A percentile compares a stretch with the other conserved stretches of the same genome.
Evolutionary conservation across 2,329 filamentous ascomycete species (phyloP).

Genomic region (Colletotrichum cordylinicola): DNA sequence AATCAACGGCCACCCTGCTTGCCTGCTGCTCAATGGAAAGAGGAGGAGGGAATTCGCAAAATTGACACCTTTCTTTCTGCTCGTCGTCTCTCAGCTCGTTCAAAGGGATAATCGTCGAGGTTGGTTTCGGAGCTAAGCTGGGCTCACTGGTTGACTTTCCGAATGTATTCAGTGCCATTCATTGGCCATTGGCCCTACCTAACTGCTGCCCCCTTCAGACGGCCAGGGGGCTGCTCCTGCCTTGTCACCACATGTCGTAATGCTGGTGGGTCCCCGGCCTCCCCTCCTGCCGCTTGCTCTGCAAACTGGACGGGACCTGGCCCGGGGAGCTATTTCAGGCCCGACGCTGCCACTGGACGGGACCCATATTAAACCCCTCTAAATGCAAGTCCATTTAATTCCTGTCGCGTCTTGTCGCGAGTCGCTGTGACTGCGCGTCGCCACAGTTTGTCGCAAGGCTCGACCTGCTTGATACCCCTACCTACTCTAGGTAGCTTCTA

Average conservation of each 20-base stretch:
- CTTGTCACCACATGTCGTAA: constrained; percentile 20
- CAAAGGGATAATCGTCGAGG: constrained; percentile 20
- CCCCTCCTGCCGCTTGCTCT: neutral
- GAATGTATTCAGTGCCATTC: neutral
- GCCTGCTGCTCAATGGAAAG: neutral
- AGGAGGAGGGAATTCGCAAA: neutral
- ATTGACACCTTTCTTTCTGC: neutral
- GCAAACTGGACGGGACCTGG: neutral
- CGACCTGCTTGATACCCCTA: neutral
- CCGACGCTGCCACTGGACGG: neutral
- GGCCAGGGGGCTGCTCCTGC: neutral
- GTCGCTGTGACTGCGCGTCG: constrained; percentile 6
- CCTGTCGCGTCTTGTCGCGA: constrained; percentile 14
- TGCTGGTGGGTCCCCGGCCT: constrained; percentile 6
- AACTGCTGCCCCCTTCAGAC: neutral
- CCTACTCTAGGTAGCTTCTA: neutral
- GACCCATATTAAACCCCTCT: neutral
- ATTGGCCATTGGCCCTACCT: constrained; percentile 6
- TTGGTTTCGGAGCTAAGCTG: constrained; percentile 8
- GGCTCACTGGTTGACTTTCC: neutral
- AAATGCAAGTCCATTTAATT: constrained; percentile 10
- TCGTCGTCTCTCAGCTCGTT: neutral
- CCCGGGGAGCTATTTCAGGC: neutral
- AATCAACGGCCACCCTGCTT: neutral
- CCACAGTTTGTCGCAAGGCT: neutral